These are phyloP conservation scores for Phtheirospermum japonicum DNA, from an alignment of 257 asterid species.

Conservation along the genomic window DNA sequence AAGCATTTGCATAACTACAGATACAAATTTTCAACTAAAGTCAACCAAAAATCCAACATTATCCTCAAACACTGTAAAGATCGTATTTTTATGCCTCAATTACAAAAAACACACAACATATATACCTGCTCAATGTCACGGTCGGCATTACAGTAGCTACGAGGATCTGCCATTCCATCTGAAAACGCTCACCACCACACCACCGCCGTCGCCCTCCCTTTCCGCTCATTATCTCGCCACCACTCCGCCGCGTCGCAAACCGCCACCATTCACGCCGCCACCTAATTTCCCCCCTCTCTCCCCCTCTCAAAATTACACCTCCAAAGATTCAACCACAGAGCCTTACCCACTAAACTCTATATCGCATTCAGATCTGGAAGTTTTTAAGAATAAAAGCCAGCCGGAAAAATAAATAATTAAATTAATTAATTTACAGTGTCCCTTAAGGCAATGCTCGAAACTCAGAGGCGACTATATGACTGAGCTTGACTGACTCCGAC, in stretches of 20 bases:
- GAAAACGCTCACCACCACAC: constrained; percentile 60
- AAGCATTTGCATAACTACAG: not conserved
- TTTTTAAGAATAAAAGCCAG: not conserved
- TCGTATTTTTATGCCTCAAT: not conserved
- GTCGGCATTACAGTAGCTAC: constrained; percentile 71
- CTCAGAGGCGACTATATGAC: constrained; percentile 19
- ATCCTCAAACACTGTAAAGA: constrained; percentile 2
- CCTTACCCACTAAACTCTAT: not conserved
- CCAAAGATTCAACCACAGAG: constrained; percentile 15
- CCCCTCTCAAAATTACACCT: constrained; percentile 20
- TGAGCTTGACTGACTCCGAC: not conserved
- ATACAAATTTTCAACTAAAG: not conserved
- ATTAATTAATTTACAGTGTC: not conserved
- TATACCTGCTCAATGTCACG: constrained; percentile 88
- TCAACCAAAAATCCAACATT: not conserved
- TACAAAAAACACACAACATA: too few species aligned
- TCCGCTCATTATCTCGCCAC: constrained; percentile 81
- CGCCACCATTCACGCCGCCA: constrained; percentile 56
- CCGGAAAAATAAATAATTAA: constrained; percentile 6
- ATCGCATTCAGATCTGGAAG: constrained; percentile 28
- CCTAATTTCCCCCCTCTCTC: constrained; percentile 31
- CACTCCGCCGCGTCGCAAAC: constrained; percentile 47
- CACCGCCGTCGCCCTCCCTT: constrained; percentile 69
- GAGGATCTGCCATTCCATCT: constrained; percentile 99
- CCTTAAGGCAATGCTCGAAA: constrained; percentile 3